phyloP scores from a whole-genome alignment of 1,284 basidiomycete genomes.

The Ganoderma meredithae region DNA sequence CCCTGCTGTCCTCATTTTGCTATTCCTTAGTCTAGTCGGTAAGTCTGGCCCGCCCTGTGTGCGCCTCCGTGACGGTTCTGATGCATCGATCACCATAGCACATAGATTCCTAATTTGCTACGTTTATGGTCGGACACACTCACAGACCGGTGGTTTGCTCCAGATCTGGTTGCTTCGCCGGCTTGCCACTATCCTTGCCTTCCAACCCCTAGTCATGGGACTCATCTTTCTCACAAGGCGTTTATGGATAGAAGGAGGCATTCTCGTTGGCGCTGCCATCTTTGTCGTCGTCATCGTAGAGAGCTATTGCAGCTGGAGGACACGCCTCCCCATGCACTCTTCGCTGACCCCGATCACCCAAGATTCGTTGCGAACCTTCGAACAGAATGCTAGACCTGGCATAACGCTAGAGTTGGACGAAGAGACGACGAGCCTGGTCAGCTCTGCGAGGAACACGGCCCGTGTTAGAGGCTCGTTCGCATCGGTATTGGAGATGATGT shows the following conservation, averaged over 20 bases:
- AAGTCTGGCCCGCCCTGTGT: constrained; percentile 32
- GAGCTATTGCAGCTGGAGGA: constrained; percentile 57
- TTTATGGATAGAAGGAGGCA: constrained; percentile 76
- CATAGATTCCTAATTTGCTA: constrained; percentile 80
- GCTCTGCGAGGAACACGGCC: constrained; percentile 48
- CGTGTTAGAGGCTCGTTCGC: constrained; percentile 73
- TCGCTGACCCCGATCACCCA: constrained; percentile 63
- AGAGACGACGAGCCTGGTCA: constrained; percentile 61
- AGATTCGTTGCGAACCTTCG: constrained; percentile 65
- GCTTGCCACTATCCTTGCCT: constrained; percentile 66
- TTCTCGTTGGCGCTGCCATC: constrained; percentile 63
- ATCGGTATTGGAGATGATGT: constrained; percentile 83
- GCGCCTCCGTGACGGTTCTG: not conserved
- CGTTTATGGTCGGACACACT: constrained; percentile 73
- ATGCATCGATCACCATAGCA: constrained; percentile 47
- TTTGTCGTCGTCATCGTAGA: constrained; percentile 66
- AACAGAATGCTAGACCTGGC: constrained; percentile 48
- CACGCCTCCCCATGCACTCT: constrained; percentile 53
- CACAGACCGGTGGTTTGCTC: constrained; percentile 74
- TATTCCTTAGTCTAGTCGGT: constrained; percentile 77
- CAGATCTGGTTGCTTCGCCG: constrained; percentile 80
- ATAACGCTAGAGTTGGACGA: constrained; percentile 50
- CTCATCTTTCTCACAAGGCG: constrained; percentile 70
- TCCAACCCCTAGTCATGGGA: constrained; percentile 80
- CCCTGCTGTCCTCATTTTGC: constrained; percentile 70